These are phyloP conservation scores for Neoscytalidium dimidiatum DNA, from an alignment of 2,329 filamentous ascomycete species.

Conservation along the genomic window DNA sequence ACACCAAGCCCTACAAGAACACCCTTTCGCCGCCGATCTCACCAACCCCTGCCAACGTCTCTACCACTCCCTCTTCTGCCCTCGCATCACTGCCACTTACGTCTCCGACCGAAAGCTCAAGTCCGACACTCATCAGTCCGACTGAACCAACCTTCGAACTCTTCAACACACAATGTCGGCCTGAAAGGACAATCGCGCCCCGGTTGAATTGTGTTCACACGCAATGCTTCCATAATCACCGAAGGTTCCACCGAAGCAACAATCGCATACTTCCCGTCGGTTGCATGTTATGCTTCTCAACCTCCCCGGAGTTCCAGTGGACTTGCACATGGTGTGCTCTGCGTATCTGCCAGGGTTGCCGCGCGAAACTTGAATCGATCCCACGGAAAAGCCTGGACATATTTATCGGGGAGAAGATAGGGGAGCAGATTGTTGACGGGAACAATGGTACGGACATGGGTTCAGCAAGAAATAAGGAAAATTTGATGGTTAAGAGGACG, in stretches of 20 bases:
- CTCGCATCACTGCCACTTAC: neutral
- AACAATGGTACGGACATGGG: neutral
- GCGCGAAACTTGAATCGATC: slow-evolving; percentile 26
- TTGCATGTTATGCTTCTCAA: slow-evolving; percentile 38
- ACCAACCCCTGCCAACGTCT: neutral
- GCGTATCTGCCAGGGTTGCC: slow-evolving; percentile 35
- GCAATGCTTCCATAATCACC: slow-evolving; percentile 36
- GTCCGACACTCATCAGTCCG: neutral
- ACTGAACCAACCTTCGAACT: neutral
- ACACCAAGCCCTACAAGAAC: neutral
- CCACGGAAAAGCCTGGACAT: slow-evolving; percentile 4
- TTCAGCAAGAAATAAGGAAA: neutral
- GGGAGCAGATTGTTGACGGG: neutral
- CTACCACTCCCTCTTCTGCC: neutral
- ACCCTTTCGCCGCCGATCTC: neutral
- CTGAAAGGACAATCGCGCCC: slow-evolving; percentile 23
- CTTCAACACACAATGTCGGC: slow-evolving; percentile 22
- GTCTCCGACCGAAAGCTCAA: neutral
- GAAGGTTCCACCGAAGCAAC: slow-evolving; percentile 29
- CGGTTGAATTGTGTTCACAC: slow-evolving; percentile 32
- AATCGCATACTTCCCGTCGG: slow-evolving; percentile 36
- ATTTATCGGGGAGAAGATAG: neutral
- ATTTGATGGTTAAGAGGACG: slow-evolving; percentile 4
- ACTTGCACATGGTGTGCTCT: slow-evolving; percentile 41
- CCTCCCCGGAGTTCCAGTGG: slow-evolving; percentile 31